Evolutionary conservation across 129 eudicot species (phyloP).

Genomic region (Lactuca sativa): DNA sequence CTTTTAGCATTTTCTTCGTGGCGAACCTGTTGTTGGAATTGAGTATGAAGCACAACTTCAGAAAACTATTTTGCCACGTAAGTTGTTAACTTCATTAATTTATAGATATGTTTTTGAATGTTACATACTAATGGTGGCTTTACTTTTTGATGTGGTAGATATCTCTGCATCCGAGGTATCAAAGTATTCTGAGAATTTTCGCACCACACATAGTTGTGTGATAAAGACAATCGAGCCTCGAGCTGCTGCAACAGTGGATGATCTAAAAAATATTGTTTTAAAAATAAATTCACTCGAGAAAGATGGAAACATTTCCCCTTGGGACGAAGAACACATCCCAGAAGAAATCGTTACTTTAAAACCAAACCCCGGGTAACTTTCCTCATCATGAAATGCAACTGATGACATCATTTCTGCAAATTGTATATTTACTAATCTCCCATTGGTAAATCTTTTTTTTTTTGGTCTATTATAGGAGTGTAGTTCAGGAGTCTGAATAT

Average conservation of each 20-base stretch:
- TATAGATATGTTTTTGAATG: slow-evolving; percentile 13
- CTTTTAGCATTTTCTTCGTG: slow-evolving; percentile 80
- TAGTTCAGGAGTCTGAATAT: slow-evolving; percentile 63
- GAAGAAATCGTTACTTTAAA: slow-evolving; percentile 73
- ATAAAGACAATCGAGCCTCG: slow-evolving; percentile 85
- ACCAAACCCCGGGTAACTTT: slow-evolving; percentile 81
- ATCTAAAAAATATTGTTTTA: slow-evolving; percentile 54
- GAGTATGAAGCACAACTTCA: slow-evolving; percentile 95
- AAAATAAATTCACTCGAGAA: slow-evolving; percentile 76
- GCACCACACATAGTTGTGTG: slow-evolving; percentile 68
- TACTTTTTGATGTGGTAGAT: slow-evolving; percentile 45
- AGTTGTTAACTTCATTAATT: slow-evolving; percentile 25
- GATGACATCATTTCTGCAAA: slow-evolving; percentile 6
- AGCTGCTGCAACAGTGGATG: slow-evolving; percentile 62
- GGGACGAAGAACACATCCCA: slow-evolving; percentile 85
- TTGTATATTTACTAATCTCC: background rate
- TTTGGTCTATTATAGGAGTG: slow-evolving; percentile 42
- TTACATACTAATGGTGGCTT: slow-evolving; percentile 16
- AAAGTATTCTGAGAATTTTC: slow-evolving; percentile 71
- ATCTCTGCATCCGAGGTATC: slow-evolving; percentile 85
- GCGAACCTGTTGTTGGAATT: slow-evolving; percentile 84
- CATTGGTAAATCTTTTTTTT: background rate
- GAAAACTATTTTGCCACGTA: slow-evolving; percentile 81
- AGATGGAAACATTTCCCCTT: slow-evolving; percentile 49
- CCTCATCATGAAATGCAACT: slow-evolving; percentile 10